phyloP scores from a whole-genome alignment of 2,329 filamentous ascomycete species.

The Mycocentrospora acerina region DNA sequence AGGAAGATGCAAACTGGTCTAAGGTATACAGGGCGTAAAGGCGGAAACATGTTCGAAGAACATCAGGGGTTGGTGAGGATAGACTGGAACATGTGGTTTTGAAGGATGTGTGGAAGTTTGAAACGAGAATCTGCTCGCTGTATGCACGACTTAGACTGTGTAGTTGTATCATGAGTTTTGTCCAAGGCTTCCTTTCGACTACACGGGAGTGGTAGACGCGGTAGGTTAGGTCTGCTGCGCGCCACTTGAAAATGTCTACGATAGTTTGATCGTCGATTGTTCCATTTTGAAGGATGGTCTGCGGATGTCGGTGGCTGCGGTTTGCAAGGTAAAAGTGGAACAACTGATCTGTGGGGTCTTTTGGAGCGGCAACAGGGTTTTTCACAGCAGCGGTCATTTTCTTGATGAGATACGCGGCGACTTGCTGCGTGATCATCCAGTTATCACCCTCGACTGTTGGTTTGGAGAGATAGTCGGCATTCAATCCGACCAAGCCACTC shows the following conservation, averaged over 20 bases:
- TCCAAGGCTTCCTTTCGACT: slow-evolving; percentile 52
- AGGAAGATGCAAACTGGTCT: slow-evolving; percentile 48
- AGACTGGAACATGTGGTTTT: slow-evolving; percentile 14
- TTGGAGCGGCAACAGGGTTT: slow-evolving; percentile 31
- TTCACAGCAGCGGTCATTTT: slow-evolving; percentile 49
- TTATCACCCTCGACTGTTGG: slow-evolving; percentile 60
- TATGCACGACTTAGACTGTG: slow-evolving; percentile 49
- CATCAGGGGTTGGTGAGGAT: slow-evolving; percentile 29
- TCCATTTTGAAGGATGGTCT: slow-evolving; percentile 28
- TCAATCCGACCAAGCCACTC: slow-evolving; percentile 55
- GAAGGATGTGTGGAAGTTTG: slow-evolving; percentile 49
- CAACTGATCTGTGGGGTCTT: slow-evolving; percentile 45
- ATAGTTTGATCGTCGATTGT: slow-evolving; percentile 42
- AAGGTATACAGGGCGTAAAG: slow-evolving; percentile 53
- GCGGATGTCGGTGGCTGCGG: slow-evolving; percentile 26
- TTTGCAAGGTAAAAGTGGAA: slow-evolving; percentile 45
- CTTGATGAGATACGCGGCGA: slow-evolving; percentile 54
- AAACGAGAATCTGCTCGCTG: slow-evolving; percentile 52
- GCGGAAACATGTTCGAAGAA: slow-evolving; percentile 49
- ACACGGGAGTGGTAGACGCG: slow-evolving; percentile 48
- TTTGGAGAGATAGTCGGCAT: slow-evolving; percentile 55
- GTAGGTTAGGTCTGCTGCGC: slow-evolving; percentile 47
- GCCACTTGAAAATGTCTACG: slow-evolving; percentile 49
- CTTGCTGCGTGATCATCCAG: slow-evolving; percentile 60
- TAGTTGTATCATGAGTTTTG: slow-evolving; percentile 46